A percentile compares a stretch with the other conserved stretches of the same genome.
Conservation (phyloP, 441 rosid species). For the Populus hybrid region DNA sequence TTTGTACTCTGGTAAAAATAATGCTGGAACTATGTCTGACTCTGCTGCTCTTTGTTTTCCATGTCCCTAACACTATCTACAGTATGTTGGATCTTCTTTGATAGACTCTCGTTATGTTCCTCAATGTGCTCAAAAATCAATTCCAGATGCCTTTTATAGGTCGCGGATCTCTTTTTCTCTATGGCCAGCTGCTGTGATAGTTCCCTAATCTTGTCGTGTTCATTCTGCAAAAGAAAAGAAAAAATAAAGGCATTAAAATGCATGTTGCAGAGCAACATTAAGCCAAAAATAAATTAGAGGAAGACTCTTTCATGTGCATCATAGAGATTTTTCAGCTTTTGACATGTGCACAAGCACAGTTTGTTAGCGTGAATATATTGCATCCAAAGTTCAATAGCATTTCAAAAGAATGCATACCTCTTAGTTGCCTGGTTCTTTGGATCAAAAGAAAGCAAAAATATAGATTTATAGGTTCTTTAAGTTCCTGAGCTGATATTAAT, state of each 20-base stretch:
- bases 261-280: no score
- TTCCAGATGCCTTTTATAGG: constrained; percentile 89
- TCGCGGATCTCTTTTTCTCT: constrained; percentile 87
- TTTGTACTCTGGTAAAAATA: constrained; percentile 15
- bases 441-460: background rate
- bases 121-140: constrained; percentile 86
- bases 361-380: background rate
- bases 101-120: constrained; percentile 73
- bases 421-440: background rate
- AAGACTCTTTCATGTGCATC: background rate
- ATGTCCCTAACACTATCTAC: constrained; percentile 71
- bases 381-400: background rate
- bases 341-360: background rate
- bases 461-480: background rate
- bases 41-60: constrained; percentile 57
- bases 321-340: background rate
- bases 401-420: background rate
- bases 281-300: background rate
- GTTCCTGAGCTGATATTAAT: background rate
- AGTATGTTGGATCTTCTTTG: constrained; percentile 79
- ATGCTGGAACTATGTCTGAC: constrained; percentile 41
- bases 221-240: constrained; percentile 51
- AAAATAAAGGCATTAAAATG: constrained; percentile 10
- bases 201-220: constrained; percentile 84
- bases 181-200: constrained; percentile 82